Evolutionary conservation across 352 stramenopile genomes (phyloP), one percentile per base, ranked within the genome.

Genomic region (Phytophthora rubi): DNA sequence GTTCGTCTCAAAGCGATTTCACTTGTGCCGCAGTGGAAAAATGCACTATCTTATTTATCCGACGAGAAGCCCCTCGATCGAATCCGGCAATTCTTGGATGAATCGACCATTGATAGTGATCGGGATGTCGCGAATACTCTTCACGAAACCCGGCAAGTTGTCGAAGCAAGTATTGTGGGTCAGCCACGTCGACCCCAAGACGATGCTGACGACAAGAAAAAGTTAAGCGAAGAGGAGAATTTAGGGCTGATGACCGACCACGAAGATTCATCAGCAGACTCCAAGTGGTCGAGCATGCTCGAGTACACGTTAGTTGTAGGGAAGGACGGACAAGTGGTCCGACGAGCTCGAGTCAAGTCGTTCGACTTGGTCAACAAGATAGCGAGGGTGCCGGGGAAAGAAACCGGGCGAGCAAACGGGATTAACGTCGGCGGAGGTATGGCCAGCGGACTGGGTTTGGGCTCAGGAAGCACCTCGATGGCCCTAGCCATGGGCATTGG

Each of bases 231-330:
- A 44, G 88, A 95, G 42, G 86, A 95, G 35, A 80, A 70, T 32
- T 58, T 86, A 7, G 76, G 81, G 0, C 60, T 95, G 45, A 77
- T 82, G 51, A 85, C 82, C 0, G 88, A 95, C 51, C 88, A 95
- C 28, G 88, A 95, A 61, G 85, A 93, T 64, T 90, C 83, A 10
- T 89, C 83, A 4, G 81, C 85, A 28, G 88, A 95, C 48, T 89
- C 86, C 15, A 93, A 92, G 26, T 95, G 88, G 88, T 93, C 84
- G 1, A 93, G 84, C 62, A 95, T 95, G 88, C 82, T 95, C 4
- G 88, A 95, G 62, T 95, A 95, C 64, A 93, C 88, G 28, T 65
- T 95, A 16, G 85, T 93, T 13, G 88, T 95, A 5, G 88, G 84
- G 15, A 95, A 93, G 52, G 88, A 95, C 28, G 88, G 88, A 2